Evolutionary conservation across 148 eudicot species (phyloP).

Genomic region (Camellia granthamiana): DNA sequence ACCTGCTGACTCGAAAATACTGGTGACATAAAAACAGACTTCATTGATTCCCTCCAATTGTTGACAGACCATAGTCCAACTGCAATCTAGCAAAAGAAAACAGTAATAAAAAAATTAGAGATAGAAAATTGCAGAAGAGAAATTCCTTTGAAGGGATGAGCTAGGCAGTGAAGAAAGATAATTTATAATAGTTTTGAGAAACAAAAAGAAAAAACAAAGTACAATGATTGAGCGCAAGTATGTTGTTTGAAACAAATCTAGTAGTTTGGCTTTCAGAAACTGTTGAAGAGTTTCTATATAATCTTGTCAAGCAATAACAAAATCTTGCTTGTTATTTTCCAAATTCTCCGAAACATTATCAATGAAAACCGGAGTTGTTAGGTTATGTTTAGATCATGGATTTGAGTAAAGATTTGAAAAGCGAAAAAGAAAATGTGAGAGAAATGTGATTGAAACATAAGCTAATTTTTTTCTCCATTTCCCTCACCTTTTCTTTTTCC

Average conservation of each 20-base stretch:
- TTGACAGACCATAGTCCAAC: constrained; percentile 89
- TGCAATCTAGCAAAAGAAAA: constrained; percentile 51
- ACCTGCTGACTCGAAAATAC: constrained; percentile 85
- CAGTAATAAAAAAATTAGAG: background rate
- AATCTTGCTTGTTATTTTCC: background rate
- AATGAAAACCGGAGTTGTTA: background rate
- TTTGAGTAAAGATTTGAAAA: background rate
- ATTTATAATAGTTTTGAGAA: background rate
- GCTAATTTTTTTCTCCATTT: too few species aligned
- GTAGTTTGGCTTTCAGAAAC: constrained; percentile 65
- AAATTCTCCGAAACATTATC: background rate
- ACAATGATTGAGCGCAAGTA: constrained; percentile 67
- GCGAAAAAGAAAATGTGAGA: too few species aligned
- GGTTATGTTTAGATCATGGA: background rate
- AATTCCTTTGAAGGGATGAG: background rate
- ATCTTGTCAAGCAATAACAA: constrained; percentile 35
- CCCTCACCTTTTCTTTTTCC: too few species aligned
- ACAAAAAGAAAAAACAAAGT: constrained; percentile 18
- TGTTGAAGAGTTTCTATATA: constrained; percentile 57
- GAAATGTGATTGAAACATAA: too few species aligned
- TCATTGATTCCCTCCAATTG: constrained; percentile 94
- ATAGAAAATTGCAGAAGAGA: background rate
- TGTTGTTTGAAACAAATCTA: constrained; percentile 76
- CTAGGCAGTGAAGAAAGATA: background rate
- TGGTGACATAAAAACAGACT: constrained; percentile 73